Evolutionary conservation across 208 protist genomes (phyloP), one percentile per base, ranked within the genome.

Genomic region (Borovskyia barvae): DNA sequence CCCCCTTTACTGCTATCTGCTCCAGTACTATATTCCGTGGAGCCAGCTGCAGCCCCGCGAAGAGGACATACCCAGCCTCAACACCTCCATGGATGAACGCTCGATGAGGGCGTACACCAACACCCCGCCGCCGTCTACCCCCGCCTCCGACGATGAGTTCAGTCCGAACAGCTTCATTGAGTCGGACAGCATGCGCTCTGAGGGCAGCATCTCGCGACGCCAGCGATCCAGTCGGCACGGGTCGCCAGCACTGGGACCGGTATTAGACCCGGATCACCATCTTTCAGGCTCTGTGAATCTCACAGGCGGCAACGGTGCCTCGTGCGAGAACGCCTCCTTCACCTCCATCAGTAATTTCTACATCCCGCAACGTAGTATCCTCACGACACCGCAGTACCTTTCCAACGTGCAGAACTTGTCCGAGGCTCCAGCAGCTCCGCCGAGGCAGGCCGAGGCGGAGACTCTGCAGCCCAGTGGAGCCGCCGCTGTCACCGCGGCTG

Each of bases 11-110:
- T 26, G 77, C 40, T 91, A 80, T 40, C 63, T 89, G 41, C 63
- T 88, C 30, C 68, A 85, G 37, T 58, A 64, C 24, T 80, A 87
- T 56, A 93, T 90, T 50, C 48, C 69, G 28, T 91, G 87, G 81
- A 74, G 80, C 22, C 47, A 49, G 46, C 45, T 89, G 40, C 42
- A 64, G 32, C 20, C 48, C 2, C 56, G 59, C 42, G 52, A 75
- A 22, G 73, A 84, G 17, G 63, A 77, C 5, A 32, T 63, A 17
- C 62, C 55, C 12, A 59, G 32, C 28, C 53, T 75, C 22, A 63
- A 65, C 49, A n/a, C 55, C 42, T 63, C 57, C 33, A 71, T 72
- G 54, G 61, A 79, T 33, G 53, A 70, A 57, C 61, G 30, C 9
- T 59, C 61, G 2, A 51, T 50, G 51, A 41, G 22, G 49, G 43